phyloP scores from a whole-genome alignment of 192 early-diverging fungal genomes.

The Diversispora eburnea region DNA sequence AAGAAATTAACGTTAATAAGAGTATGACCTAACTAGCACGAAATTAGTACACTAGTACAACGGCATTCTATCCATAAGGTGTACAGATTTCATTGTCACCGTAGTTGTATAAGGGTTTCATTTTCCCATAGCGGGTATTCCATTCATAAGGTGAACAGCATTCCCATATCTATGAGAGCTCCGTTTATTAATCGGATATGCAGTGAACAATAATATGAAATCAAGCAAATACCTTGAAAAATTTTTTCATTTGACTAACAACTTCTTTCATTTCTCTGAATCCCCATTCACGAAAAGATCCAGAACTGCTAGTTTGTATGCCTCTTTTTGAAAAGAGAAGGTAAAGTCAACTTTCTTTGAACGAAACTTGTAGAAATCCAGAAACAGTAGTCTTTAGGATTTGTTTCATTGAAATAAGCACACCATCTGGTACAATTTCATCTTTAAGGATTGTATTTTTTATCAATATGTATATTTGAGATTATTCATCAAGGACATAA shows the following conservation, averaged over 20 bases:
- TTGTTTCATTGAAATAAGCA: conserved; percentile 19
- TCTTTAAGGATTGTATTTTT: no score
- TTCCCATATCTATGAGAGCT: conserved; percentile 24
- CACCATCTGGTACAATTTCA: no score
- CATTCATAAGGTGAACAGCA: conserved; percentile 26
- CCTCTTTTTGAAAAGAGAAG: conserved; percentile 29
- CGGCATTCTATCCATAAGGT: conserved; percentile 28
- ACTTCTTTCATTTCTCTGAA: conserved; percentile 18
- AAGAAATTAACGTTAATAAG: conserved; percentile 18
- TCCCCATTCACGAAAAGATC: conserved; percentile 3
- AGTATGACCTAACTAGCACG: background rate
- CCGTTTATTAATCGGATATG: conserved; percentile 20
- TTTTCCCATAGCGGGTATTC: conserved; percentile 26
- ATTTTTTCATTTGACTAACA: conserved; percentile 13
- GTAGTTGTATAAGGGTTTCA: conserved; percentile 25
- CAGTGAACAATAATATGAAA: conserved; percentile 23
- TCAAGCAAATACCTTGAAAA: background rate
- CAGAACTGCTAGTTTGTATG: conserved; percentile 24
- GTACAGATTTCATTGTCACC: conserved; percentile 22
- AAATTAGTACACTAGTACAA: conserved; percentile 29
- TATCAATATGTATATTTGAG: no score
- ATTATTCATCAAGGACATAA: no score
- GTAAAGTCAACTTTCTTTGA: conserved; percentile 30
- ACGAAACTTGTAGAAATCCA: conserved; percentile 24
- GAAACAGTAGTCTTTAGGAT: conserved; percentile 26